These are phyloP conservation scores for Xerocomus spinulosus DNA, from an alignment of 768 basidiomycete species.

Conservation along the genomic window DNA sequence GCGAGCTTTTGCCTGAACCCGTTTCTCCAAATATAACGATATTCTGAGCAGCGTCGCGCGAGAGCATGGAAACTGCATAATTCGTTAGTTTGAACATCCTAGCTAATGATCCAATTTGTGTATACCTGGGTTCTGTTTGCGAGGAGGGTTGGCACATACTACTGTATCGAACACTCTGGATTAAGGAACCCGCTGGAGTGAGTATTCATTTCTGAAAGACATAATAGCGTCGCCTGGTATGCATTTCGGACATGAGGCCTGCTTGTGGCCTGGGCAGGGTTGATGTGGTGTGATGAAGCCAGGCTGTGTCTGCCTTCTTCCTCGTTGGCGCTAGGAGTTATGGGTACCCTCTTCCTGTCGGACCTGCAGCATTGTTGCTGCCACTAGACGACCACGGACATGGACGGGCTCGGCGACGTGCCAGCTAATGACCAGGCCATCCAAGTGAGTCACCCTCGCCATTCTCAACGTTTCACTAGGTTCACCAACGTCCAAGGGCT, in stretches of 20 bases:
- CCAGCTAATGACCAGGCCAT: not conserved
- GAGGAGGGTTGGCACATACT: not conserved
- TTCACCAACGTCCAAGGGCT: constrained; percentile 9
- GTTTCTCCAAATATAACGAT: constrained; percentile 32
- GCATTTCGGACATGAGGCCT: constrained; percentile 13
- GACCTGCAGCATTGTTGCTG: not conserved
- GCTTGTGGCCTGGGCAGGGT: constrained; percentile 13
- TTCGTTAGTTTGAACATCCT: constrained; percentile 4
- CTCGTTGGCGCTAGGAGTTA: not conserved
- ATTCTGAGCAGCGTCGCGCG: constrained; percentile 17
- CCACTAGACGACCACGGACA: constrained; percentile 2
- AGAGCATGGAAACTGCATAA: constrained; percentile 12
- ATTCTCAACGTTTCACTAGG: not conserved
- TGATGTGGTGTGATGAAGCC: constrained; percentile 1
- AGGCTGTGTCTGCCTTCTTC: constrained; percentile 2
- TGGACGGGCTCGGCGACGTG: not conserved
- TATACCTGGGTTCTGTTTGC: constrained; percentile 7
- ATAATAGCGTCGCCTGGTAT: too few relatives aligned
- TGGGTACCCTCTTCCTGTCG: not conserved
- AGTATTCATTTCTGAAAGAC: too few relatives aligned
- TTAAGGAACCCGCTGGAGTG: not conserved
- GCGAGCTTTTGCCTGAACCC: constrained; percentile 39
- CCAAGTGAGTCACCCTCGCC: constrained; percentile 3
- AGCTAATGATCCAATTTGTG: not conserved
- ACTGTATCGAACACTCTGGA: not conserved